Evolutionary conservation across 495 filamentous ascomycete genomes (phyloP), one percentile per base, ranked within the genome.

Genomic region (Aspergillus diversus): DNA sequence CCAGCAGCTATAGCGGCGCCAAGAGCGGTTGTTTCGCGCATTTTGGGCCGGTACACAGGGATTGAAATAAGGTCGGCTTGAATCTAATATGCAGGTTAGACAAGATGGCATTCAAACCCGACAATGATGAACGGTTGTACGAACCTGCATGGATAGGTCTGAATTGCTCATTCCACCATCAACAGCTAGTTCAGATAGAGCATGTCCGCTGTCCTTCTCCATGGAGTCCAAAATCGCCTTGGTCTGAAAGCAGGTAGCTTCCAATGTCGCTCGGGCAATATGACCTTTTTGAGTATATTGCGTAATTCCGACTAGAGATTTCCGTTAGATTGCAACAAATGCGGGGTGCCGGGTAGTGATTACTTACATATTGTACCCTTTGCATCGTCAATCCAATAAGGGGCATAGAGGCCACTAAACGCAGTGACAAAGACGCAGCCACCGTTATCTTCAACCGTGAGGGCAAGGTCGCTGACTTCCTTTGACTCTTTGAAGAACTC

Each of bases 341-440:
- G 21, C 21, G 42, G 17, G 58, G 34, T 15, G 60, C 33, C 55
- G 27, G 42, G 33, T 53, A 32, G 33, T 17, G 35, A 39, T 48
- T 39, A 21, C 84, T 81, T 78, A 90, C 88, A 93, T 9, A 95
- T 86, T 1, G 93, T 97, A 21, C 94, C 94, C 73, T 93, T 91
- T 6, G 93, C 93, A 77, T 97, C 92, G 69, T 97, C 93, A 65
- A 97, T 95, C 94, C 94, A 98, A 71, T 97, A 97, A 5, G 94
- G 94, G 4, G 94, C 94, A 77, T 97, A 97, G 3, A 98, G 82
- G 6, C 94, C 94, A 73, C 91, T 96, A 73, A 98, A 98, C 5
- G 94, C 94, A 12, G 94, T 97, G 51, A 98, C 94, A 69, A 98
- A 98, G 7, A 97, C 87, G 51, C 93, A 91, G 5, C 94, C 94